Conservation (phyloP, 371 early-diverging fungal species). For the Blastocladiella emersonii region DNA sequence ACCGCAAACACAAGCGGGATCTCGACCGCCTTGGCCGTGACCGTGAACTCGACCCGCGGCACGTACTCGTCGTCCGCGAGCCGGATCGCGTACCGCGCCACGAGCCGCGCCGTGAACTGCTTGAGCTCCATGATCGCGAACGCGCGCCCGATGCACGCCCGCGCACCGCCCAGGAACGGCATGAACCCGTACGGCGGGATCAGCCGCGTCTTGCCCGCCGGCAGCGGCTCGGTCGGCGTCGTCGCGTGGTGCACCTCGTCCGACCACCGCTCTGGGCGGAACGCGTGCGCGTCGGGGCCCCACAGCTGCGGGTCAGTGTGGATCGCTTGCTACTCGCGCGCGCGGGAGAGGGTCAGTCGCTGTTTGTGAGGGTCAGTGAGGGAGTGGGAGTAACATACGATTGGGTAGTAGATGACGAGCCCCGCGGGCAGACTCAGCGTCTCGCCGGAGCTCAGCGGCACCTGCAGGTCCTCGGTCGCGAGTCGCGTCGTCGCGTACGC, state of each 20-base stretch:
- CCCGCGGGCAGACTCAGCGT: not conserved
- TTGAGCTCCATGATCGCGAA: conserved; percentile 23
- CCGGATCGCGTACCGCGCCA: conserved; percentile 10
- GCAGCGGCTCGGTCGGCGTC: not conserved
- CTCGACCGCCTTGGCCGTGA: too few relatives aligned
- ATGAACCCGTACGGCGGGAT: conserved; percentile 15
- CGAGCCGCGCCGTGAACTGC: conserved; percentile 13
- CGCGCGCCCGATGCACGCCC: conserved; percentile 22
- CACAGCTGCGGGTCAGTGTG: conserved; percentile 15
- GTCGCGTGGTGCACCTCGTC: not conserved
- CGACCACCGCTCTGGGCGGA: conserved; percentile 31
- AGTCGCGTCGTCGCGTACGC: not conserved
- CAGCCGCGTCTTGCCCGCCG: not conserved
- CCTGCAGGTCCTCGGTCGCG: not conserved
- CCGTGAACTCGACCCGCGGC: too few relatives aligned
- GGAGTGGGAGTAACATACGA: not conserved
- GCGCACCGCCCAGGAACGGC: conserved; percentile 18
- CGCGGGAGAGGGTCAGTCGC: too few relatives aligned
- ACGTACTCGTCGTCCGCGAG: too few relatives aligned
- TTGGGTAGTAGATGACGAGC: not conserved
- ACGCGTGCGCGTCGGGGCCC: conserved; percentile 24
- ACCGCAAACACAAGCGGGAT: too few relatives aligned
- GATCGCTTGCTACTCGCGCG: conserved; percentile 8
- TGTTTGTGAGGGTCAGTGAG: too few relatives aligned
- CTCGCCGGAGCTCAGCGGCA: not conserved